Evolutionary conservation across 225 moss, liverwort and hornwort genomes (phyloP), one percentile per base, ranked within the genome.

Genomic region (Pseudisothecium myosuroides): DNA sequence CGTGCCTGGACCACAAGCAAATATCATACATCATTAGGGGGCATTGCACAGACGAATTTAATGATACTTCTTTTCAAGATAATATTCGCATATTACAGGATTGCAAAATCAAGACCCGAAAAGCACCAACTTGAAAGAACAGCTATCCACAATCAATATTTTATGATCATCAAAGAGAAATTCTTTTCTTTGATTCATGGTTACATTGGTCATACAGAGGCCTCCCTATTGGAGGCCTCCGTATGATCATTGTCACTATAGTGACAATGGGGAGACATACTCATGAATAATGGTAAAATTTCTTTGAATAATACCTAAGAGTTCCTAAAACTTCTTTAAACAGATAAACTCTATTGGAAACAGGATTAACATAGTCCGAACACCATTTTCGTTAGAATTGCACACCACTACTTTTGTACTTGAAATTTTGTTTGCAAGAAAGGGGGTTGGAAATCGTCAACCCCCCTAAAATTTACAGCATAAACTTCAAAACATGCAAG

Each of bases 1-100:
- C 71, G 92, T 73, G 96, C 98, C 98, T 98, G 94, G 12, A 67
- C 32, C 68, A 80, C 32, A 65, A 88, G 47, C 54, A 65, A 86
- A 54, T 72, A 72, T 82, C 54, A 85, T n/a, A 83, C 83, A 72
- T 37, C 52, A 34, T 76, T 60, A 81, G 7, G 27, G 56, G 55
- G 60, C 61, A 76, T 61, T 29, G 64, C 41, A 27, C 14, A 81
- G 39, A 62, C 76, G n/a, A 71, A 78, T 41, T 82, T 47, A 32
- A 69, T 54, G 24, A 60, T 37, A n/a, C 63, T 79, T 72, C 50
- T 27, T 62, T 58, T 64, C 52, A 66, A 71, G 37, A 64, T 24
- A 56, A 69, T 61, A 32, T 54, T 61, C 34, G 32, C 66, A 59
- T 83, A 47, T 7, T 73, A 73, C 39, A 88, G 61, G 11, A 37